These are phyloP conservation scores for Aspergillus versicolor DNA, from an alignment of 2,329 filamentous ascomycete genomes.

Conservation along the genomic window DNA sequence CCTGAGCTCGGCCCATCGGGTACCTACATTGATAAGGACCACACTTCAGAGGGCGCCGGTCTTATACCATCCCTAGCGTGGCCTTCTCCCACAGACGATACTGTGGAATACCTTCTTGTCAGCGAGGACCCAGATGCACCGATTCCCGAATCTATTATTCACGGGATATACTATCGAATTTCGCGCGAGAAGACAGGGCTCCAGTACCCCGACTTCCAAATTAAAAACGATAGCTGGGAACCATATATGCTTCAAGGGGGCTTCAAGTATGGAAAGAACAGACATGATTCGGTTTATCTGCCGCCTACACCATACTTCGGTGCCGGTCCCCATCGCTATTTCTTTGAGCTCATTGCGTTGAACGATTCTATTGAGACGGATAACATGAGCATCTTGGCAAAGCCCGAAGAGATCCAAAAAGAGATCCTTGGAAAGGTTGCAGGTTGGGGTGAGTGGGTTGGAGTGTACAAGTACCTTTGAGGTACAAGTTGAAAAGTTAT, in stretches of 20 bases:
- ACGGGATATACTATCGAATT: conserved; percentile 49
- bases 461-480: conserved; percentile 43
- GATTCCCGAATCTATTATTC: conserved; percentile 45
- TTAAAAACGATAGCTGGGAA: conserved; percentile 21
- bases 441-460: conserved; percentile 53
- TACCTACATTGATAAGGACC: conserved; percentile 13
- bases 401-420: conserved; percentile 44
- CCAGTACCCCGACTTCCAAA: conserved; percentile 39
- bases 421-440: conserved; percentile 50
- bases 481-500: background rate
- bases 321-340: conserved; percentile 55
- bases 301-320: conserved; percentile 50
- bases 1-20: conserved; percentile 18
- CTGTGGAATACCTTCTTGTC: conserved; percentile 50
- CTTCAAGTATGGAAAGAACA: conserved; percentile 49
- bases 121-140: conserved; percentile 51
- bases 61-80: conserved; percentile 45
- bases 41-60: conserved; percentile 24
- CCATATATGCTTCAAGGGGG: conserved; percentile 36
- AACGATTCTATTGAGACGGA: conserved; percentile 43
- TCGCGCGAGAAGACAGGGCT: conserved; percentile 35
- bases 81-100: conserved; percentile 33
- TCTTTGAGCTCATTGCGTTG: conserved; percentile 52
- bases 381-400: conserved; percentile 40
- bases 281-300: conserved; percentile 43